Conservation (phyloP, 345 rosid species). For the Pistacia atlantica region DNA sequence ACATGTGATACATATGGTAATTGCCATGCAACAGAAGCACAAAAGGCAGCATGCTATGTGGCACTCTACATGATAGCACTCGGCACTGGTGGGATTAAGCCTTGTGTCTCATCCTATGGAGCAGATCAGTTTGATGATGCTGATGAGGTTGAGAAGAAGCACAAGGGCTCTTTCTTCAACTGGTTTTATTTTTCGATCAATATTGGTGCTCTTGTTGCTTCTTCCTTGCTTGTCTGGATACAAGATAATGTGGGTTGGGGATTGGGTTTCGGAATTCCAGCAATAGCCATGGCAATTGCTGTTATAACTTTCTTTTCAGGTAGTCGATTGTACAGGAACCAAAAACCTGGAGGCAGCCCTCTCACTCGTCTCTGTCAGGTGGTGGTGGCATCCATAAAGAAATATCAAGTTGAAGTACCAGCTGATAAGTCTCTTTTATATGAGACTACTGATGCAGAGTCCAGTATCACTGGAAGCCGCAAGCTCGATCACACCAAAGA, state of each 20-base stretch:
- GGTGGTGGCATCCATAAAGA: conserved; percentile 44
- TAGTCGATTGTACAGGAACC: conserved; percentile 53
- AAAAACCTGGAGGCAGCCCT: conserved; percentile 71
- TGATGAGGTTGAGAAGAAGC: conserved; percentile 56
- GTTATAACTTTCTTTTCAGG: conserved; percentile 63
- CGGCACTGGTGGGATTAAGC: conserved; percentile 73
- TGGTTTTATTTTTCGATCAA: conserved; percentile 78
- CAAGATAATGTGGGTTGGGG: conserved; percentile 76
- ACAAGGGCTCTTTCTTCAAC: conserved; percentile 67
- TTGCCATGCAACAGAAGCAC: conserved; percentile 43
- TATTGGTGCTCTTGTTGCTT: conserved; percentile 65
- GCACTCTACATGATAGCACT: conserved; percentile 71
- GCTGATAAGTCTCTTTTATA: conserved; percentile 43
- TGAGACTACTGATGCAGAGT: conserved; percentile 43
- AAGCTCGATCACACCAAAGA: conserved; percentile 49
- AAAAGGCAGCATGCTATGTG: conserved; percentile 40
- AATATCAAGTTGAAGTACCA: conserved; percentile 35
- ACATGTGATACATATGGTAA: conserved; percentile 31
- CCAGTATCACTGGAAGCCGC: conserved; percentile 56
- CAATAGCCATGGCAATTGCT: conserved; percentile 64
- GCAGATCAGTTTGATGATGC: conserved; percentile 78
- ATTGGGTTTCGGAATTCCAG: conserved; percentile 73
- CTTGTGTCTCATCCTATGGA: conserved; percentile 73
- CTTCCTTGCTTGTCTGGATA: conserved; percentile 64
- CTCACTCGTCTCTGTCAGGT: conserved; percentile 70